Percentiles rank a stretch among this genome's conserved stretches.
Conservation (phyloP, 1,284 basidiomycete species). For the Blastosporella zonata region DNA sequence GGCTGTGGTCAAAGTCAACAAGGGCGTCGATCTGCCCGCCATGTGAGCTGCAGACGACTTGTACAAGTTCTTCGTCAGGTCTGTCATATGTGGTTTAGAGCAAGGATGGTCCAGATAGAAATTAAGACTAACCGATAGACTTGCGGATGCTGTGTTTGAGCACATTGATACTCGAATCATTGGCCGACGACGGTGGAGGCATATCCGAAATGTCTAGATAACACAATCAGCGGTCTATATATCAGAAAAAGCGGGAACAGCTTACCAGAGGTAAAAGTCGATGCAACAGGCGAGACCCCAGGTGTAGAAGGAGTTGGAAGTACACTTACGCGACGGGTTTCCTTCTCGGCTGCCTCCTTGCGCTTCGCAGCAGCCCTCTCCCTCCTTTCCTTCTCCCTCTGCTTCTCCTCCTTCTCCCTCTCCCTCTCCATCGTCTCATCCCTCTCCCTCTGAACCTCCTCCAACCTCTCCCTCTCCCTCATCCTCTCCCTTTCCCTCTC, state of each 20-base stretch:
- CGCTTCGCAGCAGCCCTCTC: conserved; percentile 16
- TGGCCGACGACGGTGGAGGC: conserved; percentile 21
- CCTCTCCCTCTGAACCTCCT: conserved; percentile 46
- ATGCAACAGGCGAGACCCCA: conserved; percentile 26
- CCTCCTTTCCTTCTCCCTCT: conserved; percentile 1
- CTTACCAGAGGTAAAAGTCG: conserved; percentile 31
- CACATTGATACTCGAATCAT: conserved; percentile 30
- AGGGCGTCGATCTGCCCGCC: conserved; percentile 41
- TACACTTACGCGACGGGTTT: conserved; percentile 11
- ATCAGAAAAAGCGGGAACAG: conserved; percentile 9
- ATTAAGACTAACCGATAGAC: conserved; percentile 56
- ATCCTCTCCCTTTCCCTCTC: conserved; percentile 54
- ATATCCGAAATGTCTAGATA: conserved; percentile 12
- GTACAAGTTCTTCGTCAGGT: conserved; percentile 55
- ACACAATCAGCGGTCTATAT: background rate
- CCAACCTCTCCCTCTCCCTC: conserved; percentile 50
- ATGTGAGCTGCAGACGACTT: conserved; percentile 48
- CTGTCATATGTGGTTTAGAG: conserved; percentile 27
- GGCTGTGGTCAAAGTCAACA: conserved; percentile 32
- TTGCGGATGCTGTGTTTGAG: conserved; percentile 67
- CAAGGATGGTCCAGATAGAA: conserved; percentile 1
- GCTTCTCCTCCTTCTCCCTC: conserved; percentile 23
- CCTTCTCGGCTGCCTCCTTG: background rate
- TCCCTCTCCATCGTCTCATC: conserved; percentile 39
- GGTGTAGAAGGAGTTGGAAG: conserved; percentile 17